Conservation (phyloP, 2,329 filamentous ascomycete genomes). For the Alternaria atra region DNA sequence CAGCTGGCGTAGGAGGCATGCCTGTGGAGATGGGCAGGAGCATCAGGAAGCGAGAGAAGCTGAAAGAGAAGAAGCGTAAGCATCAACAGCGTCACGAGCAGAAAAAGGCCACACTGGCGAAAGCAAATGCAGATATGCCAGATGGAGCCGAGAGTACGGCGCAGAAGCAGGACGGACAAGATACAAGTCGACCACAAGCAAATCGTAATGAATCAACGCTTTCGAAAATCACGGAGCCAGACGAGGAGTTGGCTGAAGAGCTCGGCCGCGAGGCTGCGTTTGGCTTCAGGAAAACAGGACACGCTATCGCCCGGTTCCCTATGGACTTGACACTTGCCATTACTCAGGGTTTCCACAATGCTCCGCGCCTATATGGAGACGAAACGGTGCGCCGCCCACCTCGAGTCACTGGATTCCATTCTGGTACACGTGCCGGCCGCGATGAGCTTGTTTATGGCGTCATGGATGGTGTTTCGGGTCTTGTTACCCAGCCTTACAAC, state of each 20-base stretch:
- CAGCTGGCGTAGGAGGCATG: conserved; percentile 70
- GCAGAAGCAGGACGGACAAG: conserved; percentile 11
- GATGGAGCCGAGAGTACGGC: conserved; percentile 16
- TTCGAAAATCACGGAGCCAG: conserved; percentile 45
- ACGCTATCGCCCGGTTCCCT: conserved; percentile 65
- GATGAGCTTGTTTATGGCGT: conserved; percentile 70
- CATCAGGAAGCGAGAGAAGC: conserved; percentile 63
- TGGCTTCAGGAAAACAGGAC: conserved; percentile 61
- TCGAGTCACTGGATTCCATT: conserved; percentile 71
- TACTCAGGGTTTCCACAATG: conserved; percentile 76
- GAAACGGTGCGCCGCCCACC: conserved; percentile 71
- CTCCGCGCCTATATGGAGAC: conserved; percentile 74
- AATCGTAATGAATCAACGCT: conserved; percentile 35
- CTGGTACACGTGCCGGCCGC: conserved; percentile 67
- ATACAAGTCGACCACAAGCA: conserved; percentile 25
- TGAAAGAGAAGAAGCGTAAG: conserved; percentile 58
- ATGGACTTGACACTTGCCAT: conserved; percentile 69
- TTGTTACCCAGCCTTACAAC: conserved; percentile 67
- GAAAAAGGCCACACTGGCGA: conserved; percentile 30
- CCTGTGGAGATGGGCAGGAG: conserved; percentile 69
- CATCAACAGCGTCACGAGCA: conserved; percentile 43
- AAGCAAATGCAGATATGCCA: conserved; percentile 23
- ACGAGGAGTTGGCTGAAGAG: conserved; percentile 46
- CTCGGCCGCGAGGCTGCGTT: conserved; percentile 60
- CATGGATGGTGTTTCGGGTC: conserved; percentile 71